These are phyloP conservation scores for Bryum argenteum DNA, from an alignment of 225 moss, liverwort and hornwort genomes.

Conservation along the genomic window DNA sequence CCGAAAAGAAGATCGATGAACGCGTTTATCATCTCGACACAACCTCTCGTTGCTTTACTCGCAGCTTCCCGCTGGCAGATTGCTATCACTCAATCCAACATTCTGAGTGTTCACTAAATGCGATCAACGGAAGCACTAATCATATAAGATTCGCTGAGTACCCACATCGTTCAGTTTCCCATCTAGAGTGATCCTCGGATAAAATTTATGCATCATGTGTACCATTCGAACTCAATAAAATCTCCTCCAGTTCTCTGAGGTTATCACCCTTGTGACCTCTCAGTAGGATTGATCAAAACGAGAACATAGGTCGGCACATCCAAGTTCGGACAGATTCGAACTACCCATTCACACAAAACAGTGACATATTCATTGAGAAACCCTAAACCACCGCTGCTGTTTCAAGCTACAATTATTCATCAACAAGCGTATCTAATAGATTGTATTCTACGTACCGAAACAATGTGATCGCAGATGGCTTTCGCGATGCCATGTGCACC, in stretches of 20 bases:
- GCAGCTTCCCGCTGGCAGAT: background rate
- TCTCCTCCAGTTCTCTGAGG: background rate
- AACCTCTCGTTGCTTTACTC: background rate
- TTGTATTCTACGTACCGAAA: constrained; percentile 55
- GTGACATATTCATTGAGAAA: background rate
- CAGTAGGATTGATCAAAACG: background rate
- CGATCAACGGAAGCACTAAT: no score
- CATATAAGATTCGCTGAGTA: no score
- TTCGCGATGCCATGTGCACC: constrained; percentile 90
- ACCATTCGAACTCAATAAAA: background rate
- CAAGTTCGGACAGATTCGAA: background rate
- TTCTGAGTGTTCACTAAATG: no score
- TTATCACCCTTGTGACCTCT: background rate
- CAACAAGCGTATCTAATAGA: no score
- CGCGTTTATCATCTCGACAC: background rate
- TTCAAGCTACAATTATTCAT: background rate
- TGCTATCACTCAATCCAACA: background rate
- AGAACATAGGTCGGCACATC: background rate
- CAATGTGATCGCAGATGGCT: constrained; percentile 81
- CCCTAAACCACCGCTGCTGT: constrained; percentile 14
- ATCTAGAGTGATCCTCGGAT: background rate
- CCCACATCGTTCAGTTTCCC: no score
- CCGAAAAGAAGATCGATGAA: background rate
- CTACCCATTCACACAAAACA: background rate
- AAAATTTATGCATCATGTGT: no score